Conservation (phyloP, 1,284 basidiomycete species). For the Boletus semigastroideus region DNA sequence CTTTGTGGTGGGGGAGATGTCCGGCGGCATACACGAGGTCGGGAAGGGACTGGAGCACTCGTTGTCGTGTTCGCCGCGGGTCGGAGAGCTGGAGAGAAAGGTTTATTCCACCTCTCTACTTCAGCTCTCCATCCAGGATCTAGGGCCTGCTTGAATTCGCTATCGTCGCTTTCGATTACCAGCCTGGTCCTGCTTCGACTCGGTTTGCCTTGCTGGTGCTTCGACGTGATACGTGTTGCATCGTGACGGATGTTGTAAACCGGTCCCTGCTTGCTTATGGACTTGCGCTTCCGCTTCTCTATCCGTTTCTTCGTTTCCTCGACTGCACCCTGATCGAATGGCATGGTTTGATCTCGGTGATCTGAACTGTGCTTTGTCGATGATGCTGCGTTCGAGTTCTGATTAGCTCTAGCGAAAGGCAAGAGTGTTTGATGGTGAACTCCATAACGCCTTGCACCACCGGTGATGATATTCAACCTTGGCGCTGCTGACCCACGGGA, state of each 20-base stretch:
- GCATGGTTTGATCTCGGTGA: conserved; percentile 3
- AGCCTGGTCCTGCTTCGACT: conserved; percentile 2
- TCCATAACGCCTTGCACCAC: conserved; percentile 34
- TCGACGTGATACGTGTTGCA: conserved; percentile 29
- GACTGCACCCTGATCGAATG: not conserved
- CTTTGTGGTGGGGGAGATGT: conserved; percentile 9
- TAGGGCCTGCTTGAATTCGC: conserved; percentile 43
- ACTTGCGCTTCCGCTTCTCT: conserved; percentile 12
- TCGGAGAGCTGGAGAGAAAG: conserved; percentile 18
- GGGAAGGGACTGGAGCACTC: conserved; percentile 4
- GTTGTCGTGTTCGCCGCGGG: conserved; percentile 1
- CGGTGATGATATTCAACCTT: conserved; percentile 38
- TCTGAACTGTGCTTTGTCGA: conserved; percentile 7
- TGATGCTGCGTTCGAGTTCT: conserved; percentile 3
- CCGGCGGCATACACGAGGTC: conserved; percentile 19
- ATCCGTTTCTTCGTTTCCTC: conserved; percentile 12
- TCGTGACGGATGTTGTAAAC: conserved; percentile 29
- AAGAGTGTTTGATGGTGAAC: conserved; percentile 41
- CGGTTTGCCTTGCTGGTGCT: conserved; percentile 15
- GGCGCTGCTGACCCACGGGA: conserved; percentile 8
- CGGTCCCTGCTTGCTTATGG: conserved; percentile 8
- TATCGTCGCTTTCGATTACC: conserved; percentile 42
- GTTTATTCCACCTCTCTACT: conserved; percentile 34
- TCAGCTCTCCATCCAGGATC: conserved; percentile 40
- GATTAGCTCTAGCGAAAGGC: conserved; percentile 23